Percentiles rank a stretch among this genome's conserved stretches.
phyloP scores from a whole-genome alignment of 2,329 filamentous ascomycete genomes.

The Karstenula rhodostoma region DNA sequence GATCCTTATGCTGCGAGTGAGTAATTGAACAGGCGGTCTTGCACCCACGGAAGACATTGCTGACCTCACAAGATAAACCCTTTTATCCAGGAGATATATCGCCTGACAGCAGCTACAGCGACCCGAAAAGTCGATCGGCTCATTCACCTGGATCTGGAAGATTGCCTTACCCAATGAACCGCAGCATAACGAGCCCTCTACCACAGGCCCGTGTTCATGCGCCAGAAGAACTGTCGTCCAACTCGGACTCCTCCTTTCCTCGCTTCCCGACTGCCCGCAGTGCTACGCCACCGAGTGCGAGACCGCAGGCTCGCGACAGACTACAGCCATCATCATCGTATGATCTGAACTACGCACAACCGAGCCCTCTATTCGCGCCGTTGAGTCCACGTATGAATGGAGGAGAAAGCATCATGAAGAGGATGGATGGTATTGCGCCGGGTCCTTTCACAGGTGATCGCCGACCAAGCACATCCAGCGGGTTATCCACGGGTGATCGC shows the following conservation, averaged over 20 bases:
- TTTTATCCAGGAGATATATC: conserved; percentile 39
- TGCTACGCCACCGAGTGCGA: conserved; percentile 33
- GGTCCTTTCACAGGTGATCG: conserved; percentile 67
- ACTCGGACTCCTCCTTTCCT: conserved; percentile 62
- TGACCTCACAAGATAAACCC: conserved; percentile 45
- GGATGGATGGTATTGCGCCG: conserved; percentile 71
- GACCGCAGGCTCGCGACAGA: conserved; percentile 30
- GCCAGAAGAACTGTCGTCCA: conserved; percentile 39
- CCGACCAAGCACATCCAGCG: conserved; percentile 45
- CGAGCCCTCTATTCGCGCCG: conserved; percentile 54
- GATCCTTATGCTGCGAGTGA: conserved; percentile 67
- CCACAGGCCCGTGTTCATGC: conserved; percentile 45
- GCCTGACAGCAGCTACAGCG: conserved; percentile 39
- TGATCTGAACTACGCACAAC: conserved; percentile 41
- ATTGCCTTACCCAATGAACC: conserved; percentile 40
- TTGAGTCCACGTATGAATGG: conserved; percentile 57
- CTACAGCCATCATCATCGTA: conserved; percentile 30
- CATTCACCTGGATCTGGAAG: conserved; percentile 31
- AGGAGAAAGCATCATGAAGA: conserved; percentile 61
- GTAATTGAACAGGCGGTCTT: conserved; percentile 36
- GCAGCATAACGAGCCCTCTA: conserved; percentile 46
- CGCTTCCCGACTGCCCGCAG: conserved; percentile 58
- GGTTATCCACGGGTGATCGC: conserved; percentile 61
- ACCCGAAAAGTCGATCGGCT: conserved; percentile 35
- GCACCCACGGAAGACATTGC: conserved; percentile 7